phyloP scores from a whole-genome alignment of 2,329 filamentous ascomycete species.

The Dactylellina cionopaga region DNA sequence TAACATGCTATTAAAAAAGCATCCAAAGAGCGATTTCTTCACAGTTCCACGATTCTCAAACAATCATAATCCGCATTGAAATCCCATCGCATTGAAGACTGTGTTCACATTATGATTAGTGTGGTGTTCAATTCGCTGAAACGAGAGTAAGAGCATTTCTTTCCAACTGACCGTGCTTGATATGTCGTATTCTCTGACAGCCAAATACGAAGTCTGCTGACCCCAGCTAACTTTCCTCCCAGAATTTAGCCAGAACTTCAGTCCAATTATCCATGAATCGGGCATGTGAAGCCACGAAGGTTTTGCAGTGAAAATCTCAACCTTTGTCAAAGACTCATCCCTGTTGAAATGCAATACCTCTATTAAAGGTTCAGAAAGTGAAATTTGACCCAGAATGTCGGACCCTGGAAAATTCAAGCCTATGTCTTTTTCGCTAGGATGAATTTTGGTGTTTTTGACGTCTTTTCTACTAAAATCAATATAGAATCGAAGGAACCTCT shows the following conservation, averaged over 20 bases:
- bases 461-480: not conserved
- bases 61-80: not conserved
- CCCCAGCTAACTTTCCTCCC: not conserved
- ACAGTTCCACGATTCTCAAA: no score
- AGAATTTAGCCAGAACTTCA: not conserved
- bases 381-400: not conserved
- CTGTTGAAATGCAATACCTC: not conserved
- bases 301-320: not conserved
- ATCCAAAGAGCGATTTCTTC: no score
- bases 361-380: not conserved
- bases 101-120: not conserved
- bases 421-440: not conserved
- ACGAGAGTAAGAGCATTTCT: not conserved
- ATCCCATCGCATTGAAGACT: slow-evolving; percentile 11
- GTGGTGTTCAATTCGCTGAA: not conserved
- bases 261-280: not conserved
- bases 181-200: not conserved
- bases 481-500: not conserved
- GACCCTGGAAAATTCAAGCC: not conserved
- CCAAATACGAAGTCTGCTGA: not conserved
- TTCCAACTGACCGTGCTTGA: not conserved
- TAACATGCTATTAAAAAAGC: no score
- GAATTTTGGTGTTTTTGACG: not conserved
- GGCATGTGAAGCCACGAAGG: not conserved
- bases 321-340: not conserved